These are phyloP conservation scores for Rhynchosporium secalis DNA, from an alignment of 2,329 filamentous ascomycete genomes.

Conservation along the genomic window DNA sequence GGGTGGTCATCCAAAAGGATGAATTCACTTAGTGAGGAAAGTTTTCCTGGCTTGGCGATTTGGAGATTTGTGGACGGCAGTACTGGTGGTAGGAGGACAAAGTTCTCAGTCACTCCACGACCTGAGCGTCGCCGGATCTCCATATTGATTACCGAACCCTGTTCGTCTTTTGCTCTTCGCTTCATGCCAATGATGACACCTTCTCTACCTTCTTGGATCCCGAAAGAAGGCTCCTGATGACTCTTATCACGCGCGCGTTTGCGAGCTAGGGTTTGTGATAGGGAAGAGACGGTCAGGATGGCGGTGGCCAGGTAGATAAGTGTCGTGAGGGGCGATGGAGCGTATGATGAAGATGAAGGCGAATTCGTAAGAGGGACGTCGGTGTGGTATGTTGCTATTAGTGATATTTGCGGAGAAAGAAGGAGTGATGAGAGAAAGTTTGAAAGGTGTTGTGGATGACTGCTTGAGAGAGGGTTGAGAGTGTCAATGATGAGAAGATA, in stretches of 20 bases:
- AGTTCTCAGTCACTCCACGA: slow-evolving; percentile 53
- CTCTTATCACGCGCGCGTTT: slow-evolving; percentile 77
- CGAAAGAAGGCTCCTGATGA: slow-evolving; percentile 73
- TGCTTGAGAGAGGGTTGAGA: slow-evolving; percentile 64
- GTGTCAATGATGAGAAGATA: slow-evolving; percentile 78
- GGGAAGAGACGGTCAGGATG: slow-evolving; percentile 70
- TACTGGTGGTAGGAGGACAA: slow-evolving; percentile 49
- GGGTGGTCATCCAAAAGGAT: slow-evolving; percentile 76
- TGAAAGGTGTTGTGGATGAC: slow-evolving; percentile 57
- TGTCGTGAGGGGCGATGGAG: slow-evolving; percentile 69
- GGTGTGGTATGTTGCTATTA: slow-evolving; percentile 79
- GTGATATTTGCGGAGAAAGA: slow-evolving; percentile 65
- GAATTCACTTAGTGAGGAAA: slow-evolving; percentile 21
- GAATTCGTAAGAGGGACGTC: slow-evolving; percentile 64
- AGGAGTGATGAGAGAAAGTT: slow-evolving; percentile 69
- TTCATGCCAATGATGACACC: slow-evolving; percentile 66
- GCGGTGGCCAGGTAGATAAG: slow-evolving; percentile 87
- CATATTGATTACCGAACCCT: slow-evolving; percentile 74
- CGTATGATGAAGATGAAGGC: slow-evolving; percentile 47
- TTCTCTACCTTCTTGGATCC: slow-evolving; percentile 73
- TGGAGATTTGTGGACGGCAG: slow-evolving; percentile 3
- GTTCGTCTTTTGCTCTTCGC: slow-evolving; percentile 41
- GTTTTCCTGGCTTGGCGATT: slow-evolving; percentile 15
- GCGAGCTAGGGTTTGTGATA: slow-evolving; percentile 71
- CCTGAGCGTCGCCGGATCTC: slow-evolving; percentile 72